These are phyloP conservation scores for Suillus weaverae DNA, from an alignment of 768 basidiomycete genomes.

Conservation along the genomic window DNA sequence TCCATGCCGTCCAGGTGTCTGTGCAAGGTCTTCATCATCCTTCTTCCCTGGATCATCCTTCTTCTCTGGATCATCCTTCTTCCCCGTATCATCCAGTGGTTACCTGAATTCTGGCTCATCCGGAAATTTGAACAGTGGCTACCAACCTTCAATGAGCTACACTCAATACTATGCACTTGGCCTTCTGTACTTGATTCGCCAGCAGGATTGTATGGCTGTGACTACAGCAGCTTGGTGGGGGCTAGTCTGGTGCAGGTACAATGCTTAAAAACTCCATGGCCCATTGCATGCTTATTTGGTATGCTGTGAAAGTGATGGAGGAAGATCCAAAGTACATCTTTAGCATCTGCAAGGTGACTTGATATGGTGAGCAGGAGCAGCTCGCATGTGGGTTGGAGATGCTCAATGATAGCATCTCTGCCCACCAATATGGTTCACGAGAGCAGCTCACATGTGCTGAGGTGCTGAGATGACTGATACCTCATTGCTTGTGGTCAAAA, in stretches of 20 bases:
- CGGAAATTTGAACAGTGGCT: slow-evolving; percentile 53
- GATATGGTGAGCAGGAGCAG: no score
- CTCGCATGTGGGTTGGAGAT: no score
- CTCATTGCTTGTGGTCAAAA: no score
- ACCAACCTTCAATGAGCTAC: slow-evolving; percentile 86
- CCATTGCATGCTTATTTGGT: slow-evolving; percentile 96
- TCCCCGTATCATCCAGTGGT: slow-evolving; percentile 49
- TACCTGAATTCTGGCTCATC: slow-evolving; percentile 73
- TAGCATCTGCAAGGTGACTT: no score
- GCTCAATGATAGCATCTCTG: no score
- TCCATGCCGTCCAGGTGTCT: no score
- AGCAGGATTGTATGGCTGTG: slow-evolving; percentile 98
- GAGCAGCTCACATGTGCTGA: no score
- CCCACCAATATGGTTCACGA: no score
- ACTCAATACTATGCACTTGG: slow-evolving; percentile 97
- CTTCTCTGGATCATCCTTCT: slow-evolving; percentile 49
- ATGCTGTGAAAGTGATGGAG: slow-evolving; percentile 98
- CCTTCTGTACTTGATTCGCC: slow-evolving; percentile 91
- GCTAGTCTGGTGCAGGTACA: slow-evolving; percentile 79
- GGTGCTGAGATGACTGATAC: no score
- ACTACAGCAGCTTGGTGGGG: slow-evolving; percentile 92
- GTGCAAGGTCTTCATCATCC: no score
- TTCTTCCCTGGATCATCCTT: no score
- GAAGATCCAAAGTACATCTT: slow-evolving; percentile 93
- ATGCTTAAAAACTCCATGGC: slow-evolving; percentile 95